A percentile compares a stretch with the other conserved stretches of the same genome.
Conservation (phyloP, 768 basidiomycete genomes). For the Auricularia sp. region DNA sequence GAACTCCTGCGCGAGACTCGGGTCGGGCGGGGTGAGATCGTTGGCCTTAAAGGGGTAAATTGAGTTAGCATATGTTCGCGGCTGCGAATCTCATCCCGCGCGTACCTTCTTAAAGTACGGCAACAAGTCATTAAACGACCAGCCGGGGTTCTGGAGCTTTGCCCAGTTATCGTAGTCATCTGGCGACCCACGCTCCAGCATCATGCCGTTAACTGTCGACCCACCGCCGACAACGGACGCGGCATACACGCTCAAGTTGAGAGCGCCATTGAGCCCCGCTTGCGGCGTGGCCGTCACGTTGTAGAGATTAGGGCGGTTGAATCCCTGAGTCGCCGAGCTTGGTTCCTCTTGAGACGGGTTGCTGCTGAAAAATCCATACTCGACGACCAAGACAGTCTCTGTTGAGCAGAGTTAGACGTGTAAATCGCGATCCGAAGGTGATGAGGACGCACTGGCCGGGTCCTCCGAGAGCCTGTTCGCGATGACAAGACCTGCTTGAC, state of each 20-base stretch:
- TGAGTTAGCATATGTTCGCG: not conserved
- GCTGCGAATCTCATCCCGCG: not conserved
- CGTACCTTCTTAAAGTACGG: slow-evolving; percentile 16
- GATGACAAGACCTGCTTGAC: slow-evolving; percentile 31
- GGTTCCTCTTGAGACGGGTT: not conserved
- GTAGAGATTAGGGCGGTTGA: not conserved
- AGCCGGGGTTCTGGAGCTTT: slow-evolving; percentile 15
- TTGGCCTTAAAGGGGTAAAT: not conserved
- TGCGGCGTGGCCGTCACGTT: not conserved
- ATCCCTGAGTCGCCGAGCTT: not conserved
- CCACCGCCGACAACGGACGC: not conserved
- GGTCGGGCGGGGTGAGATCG: not conserved
- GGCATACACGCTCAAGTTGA: not conserved
- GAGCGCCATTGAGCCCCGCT: not conserved
- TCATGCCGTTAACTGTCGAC: not conserved
- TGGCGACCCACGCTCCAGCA: not conserved
- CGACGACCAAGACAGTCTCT: not conserved
- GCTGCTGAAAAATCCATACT: not conserved
- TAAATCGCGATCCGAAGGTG: not conserved
- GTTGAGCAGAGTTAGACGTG: not conserved
- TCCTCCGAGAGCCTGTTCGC: slow-evolving; percentile 29
- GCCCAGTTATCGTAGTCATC: slow-evolving; percentile 19
- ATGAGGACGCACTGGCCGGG: slow-evolving; percentile 4
- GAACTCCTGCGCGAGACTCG: not conserved
- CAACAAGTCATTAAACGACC: slow-evolving; percentile 21